These are phyloP conservation scores for Nitzschia sp. DNA, from an alignment of 108 stramenopile species.

Conservation along the genomic window DNA sequence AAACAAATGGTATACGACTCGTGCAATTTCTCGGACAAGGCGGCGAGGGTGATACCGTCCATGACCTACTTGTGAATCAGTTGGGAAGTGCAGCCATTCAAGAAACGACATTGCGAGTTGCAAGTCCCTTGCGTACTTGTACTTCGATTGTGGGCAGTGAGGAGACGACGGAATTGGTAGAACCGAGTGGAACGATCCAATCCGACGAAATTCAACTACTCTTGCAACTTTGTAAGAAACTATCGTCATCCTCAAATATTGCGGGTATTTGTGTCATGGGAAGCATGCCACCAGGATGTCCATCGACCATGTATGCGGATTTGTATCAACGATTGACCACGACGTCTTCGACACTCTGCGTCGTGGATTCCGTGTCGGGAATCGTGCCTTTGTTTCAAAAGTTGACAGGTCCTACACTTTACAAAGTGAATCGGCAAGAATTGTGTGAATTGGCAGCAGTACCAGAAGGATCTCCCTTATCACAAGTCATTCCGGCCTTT, in stretches of 20 bases:
- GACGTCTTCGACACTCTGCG: constrained; percentile 48
- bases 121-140: constrained; percentile 63
- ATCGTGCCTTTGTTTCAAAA: constrained; percentile 45
- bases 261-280: constrained; percentile 83
- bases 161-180: constrained; percentile 83
- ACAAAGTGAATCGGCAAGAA: constrained; percentile 84
- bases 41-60: constrained; percentile 67
- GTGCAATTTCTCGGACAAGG: constrained; percentile 81
- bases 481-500: constrained; percentile 48
- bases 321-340: constrained; percentile 39
- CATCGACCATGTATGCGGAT: constrained; percentile 62
- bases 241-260: constrained; percentile 22
- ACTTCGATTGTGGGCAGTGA: constrained; percentile 76
- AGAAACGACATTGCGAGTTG: constrained; percentile 57
- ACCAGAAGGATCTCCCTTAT: constrained; percentile 37
- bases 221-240: constrained; percentile 25
- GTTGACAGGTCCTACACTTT: constrained; percentile 44
- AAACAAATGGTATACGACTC: constrained; percentile 28
- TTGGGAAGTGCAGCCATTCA: constrained; percentile 40
- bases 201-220: constrained; percentile 54
- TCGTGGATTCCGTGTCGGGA: constrained; percentile 86
- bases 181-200: constrained; percentile 68
- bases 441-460: constrained; percentile 67
- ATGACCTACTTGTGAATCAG: constrained; percentile 30
- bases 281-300: constrained; percentile 83